Evolutionary conservation across 352 stramenopile species (phyloP).

Genomic region (Phytopythium aichiense): DNA sequence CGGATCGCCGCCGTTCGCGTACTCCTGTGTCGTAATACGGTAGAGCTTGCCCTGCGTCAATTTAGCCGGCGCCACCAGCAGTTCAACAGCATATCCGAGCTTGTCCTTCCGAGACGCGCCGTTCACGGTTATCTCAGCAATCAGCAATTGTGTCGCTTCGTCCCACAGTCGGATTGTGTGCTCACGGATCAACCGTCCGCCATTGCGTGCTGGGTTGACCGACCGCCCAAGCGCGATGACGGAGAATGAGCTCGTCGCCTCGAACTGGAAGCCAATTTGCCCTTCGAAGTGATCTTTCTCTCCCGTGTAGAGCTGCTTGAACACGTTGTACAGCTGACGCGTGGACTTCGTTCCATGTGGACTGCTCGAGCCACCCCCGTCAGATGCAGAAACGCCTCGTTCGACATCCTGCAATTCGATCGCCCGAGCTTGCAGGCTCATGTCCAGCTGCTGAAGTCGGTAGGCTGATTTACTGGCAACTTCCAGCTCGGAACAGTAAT

Average conservation of each 20-base stretch:
- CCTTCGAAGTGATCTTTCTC: constrained; percentile 90
- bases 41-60: constrained; percentile 85
- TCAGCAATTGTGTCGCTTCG: constrained; percentile 63
- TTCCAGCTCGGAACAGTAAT: constrained; percentile 68
- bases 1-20: constrained; percentile 80
- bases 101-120: constrained; percentile 62
- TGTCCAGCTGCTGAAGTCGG: constrained; percentile 60
- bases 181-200: constrained; percentile 56
- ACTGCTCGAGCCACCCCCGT: constrained; percentile 38
- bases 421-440: constrained; percentile 44
- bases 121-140: constrained; percentile 62
- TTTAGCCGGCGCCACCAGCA: constrained; percentile 44
- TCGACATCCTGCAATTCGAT: constrained; percentile 72
- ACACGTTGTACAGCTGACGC: constrained; percentile 77
- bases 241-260: constrained; percentile 75
- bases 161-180: constrained; percentile 84
- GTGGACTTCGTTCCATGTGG: constrained; percentile 47
- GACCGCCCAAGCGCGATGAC: constrained; percentile 80
- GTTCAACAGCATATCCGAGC: constrained; percentile 73
- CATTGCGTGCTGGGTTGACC: constrained; percentile 65
- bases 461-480: constrained; percentile 58
- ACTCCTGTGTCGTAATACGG: constrained; percentile 83
- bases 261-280: constrained; percentile 88
- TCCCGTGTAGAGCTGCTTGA: constrained; percentile 84
- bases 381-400: constrained; percentile 31